Evolutionary conservation across 163 green algal genomes (phyloP).

Genomic region (Trebouxiophyceae sp.): DNA sequence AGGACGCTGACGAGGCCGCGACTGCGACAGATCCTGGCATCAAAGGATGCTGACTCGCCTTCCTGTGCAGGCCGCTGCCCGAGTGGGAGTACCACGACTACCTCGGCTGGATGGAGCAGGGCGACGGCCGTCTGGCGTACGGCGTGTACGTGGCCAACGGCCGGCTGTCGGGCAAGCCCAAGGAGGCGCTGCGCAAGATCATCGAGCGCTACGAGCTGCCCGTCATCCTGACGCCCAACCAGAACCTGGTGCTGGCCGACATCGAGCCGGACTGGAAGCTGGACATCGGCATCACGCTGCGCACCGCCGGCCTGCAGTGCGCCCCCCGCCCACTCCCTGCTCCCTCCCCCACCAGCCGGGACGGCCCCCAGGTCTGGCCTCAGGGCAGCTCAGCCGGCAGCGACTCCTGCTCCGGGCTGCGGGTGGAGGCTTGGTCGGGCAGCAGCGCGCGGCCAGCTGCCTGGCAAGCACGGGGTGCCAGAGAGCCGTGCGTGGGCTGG

Average conservation of each 20-base stretch:
- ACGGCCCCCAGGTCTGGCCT: conserved; percentile 31
- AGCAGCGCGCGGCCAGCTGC: too few species aligned
- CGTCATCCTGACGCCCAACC: conserved; percentile 89
- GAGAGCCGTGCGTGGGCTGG: too few species aligned
- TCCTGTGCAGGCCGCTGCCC: conserved; percentile 83
- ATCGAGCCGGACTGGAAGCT: conserved; percentile 79
- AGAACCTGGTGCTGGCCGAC: conserved; percentile 95
- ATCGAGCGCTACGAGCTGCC: conserved; percentile 92
- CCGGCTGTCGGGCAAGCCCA: conserved; percentile 89
- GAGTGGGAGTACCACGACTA: conserved; percentile 93
- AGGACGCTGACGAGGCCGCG: too few species aligned
- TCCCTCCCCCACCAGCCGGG: conserved; percentile 12
- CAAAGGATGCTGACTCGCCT: too few species aligned
- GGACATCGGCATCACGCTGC: conserved; percentile 69
- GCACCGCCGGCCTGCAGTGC: conserved; percentile 12
- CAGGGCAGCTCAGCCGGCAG: neutral
- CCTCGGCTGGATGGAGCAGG: conserved; percentile 96
- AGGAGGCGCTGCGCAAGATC: conserved; percentile 86
- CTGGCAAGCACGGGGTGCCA: too few species aligned
- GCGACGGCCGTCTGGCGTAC: conserved; percentile 84
- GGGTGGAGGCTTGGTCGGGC: too few species aligned
- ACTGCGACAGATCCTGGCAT: too few species aligned
- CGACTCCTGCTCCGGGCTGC: too few species aligned
- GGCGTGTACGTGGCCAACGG: conserved; percentile 93
- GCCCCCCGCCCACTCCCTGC: neutral